These are phyloP conservation scores for Corylus heterophylla DNA, from an alignment of 306 rosid genomes.

Conservation along the genomic window DNA sequence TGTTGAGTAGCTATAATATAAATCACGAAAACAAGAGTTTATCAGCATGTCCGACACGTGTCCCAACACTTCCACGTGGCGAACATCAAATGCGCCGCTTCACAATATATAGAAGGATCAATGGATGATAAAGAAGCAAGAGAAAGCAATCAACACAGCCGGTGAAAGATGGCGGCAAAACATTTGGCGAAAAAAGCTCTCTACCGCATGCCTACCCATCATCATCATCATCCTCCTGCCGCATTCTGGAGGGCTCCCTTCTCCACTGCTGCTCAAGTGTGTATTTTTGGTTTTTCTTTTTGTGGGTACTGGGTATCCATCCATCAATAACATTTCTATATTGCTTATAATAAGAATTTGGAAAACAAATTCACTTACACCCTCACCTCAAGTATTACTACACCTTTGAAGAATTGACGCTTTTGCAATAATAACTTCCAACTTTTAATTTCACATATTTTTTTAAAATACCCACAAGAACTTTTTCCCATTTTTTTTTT, in stretches of 20 bases:
- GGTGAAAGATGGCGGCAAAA: background rate
- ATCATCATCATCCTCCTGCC: background rate
- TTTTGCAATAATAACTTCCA: too few relatives aligned
- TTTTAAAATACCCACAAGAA: too few relatives aligned
- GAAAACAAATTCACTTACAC: too few relatives aligned
- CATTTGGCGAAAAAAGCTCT: slow-evolving; percentile 33
- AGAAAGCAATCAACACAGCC: background rate
- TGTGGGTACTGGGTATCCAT: too few relatives aligned
- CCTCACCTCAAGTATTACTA: too few relatives aligned
- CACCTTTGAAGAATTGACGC: too few relatives aligned
- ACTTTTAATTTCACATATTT: too few relatives aligned
- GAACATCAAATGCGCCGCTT: slow-evolving; percentile 6
- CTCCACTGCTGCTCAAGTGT: background rate
- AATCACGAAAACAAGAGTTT: slow-evolving; percentile 25
- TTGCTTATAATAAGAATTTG: too few relatives aligned
- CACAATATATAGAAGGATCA: too few relatives aligned
- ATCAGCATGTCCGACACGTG: background rate
- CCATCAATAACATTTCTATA: too few relatives aligned
- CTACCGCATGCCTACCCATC: too few relatives aligned
- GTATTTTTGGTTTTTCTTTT: background rate
- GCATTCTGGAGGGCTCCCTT: slow-evolving; percentile 8
- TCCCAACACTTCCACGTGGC: slow-evolving; percentile 26
- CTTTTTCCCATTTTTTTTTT: too few relatives aligned
- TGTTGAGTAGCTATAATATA: slow-evolving; percentile 6
- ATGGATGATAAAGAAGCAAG: background rate